Percentiles rank a stretch among this genome's conserved stretches.
phyloP scores from a whole-genome alignment of 164 flowering plant species.

The Vitis rupestris region DNA sequence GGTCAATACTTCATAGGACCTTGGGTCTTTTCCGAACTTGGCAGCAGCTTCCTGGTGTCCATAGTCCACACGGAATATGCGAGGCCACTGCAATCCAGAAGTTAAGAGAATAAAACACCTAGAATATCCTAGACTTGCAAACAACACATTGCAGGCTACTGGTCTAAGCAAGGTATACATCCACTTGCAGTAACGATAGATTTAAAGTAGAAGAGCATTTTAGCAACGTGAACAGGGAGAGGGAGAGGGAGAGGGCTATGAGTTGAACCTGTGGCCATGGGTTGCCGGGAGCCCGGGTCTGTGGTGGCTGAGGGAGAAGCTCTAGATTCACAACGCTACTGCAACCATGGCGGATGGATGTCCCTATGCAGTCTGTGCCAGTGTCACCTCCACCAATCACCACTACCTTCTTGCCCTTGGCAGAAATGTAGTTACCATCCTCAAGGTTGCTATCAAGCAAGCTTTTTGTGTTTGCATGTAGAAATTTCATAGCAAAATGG shows the following conservation, averaged over 20 bases:
- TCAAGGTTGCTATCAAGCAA: slow-evolving; percentile 86
- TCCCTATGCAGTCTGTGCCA: slow-evolving; percentile 97
- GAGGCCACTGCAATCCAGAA: slow-evolving; percentile 80
- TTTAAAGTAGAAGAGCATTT: background rate
- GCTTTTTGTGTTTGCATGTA: slow-evolving; percentile 96
- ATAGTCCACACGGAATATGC: slow-evolving; percentile 94
- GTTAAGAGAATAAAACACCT: background rate
- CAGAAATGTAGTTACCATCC: slow-evolving; percentile 91
- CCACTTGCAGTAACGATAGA: background rate
- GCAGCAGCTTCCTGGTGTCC: slow-evolving; percentile 96
- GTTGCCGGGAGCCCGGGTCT: slow-evolving; percentile 81
- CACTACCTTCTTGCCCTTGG: slow-evolving; percentile 93
- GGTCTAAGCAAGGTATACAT: background rate
- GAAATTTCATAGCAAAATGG: slow-evolving; percentile 97
- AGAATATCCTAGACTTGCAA: background rate
- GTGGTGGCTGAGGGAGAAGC: slow-evolving; percentile 90
- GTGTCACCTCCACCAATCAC: slow-evolving; percentile 99
- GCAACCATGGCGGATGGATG: slow-evolving; percentile 95
- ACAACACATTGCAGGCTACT: no score
- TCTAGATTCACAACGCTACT: slow-evolving; percentile 73
- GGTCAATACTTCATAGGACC: slow-evolving; percentile 89
- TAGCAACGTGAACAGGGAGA: background rate
- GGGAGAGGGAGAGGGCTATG: background rate
- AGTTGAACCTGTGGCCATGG: slow-evolving; percentile 96
- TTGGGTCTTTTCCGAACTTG: slow-evolving; percentile 93